Evolutionary conservation across 1,284 basidiomycete genomes (phyloP).

Genomic region (Cryptococcus sp.): DNA sequence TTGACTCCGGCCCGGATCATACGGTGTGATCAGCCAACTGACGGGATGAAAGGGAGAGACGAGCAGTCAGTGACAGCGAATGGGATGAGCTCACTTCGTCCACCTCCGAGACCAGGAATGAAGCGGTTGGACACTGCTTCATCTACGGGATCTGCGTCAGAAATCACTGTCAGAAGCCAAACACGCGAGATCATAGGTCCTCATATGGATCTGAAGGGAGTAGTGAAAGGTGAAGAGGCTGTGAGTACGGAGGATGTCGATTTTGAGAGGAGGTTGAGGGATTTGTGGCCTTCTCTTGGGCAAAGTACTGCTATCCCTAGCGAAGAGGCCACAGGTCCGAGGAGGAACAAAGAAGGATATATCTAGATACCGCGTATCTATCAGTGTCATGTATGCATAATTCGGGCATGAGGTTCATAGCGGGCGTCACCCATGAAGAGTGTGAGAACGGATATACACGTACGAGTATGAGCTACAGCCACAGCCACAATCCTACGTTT

Average conservation of each 20-base stretch:
- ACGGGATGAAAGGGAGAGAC: neutral
- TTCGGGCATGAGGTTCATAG: too few relatives aligned
- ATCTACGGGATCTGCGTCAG: too few relatives aligned
- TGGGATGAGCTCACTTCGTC: slow-evolving; percentile 6
- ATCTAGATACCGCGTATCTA: neutral
- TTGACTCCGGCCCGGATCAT: slow-evolving; percentile 4
- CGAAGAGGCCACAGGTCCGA: neutral
- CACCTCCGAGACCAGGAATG: slow-evolving; percentile 21
- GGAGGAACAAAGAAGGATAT: slow-evolving; percentile 9
- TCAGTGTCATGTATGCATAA: too few relatives aligned
- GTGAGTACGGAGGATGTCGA: slow-evolving; percentile 4
- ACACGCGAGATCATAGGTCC: slow-evolving; percentile 5
- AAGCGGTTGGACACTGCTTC: neutral
- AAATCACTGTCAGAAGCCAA: slow-evolving; percentile 5
- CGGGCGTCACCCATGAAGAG: too few relatives aligned
- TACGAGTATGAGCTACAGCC: too few relatives aligned
- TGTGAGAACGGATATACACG: too few relatives aligned
- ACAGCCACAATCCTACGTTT: too few relatives aligned
- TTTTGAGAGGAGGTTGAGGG: slow-evolving; percentile 14
- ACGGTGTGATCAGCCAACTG: slow-evolving; percentile 5
- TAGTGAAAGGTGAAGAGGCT: neutral
- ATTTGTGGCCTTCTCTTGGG: slow-evolving; percentile 24
- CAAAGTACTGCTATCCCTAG: neutral
- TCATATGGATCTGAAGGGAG: neutral
- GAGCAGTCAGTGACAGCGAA: slow-evolving; percentile 1